These are phyloP conservation scores for Chlamydomonas sphaeroides DNA, from an alignment of 139 green algal genomes.

Conservation along the genomic window DNA sequence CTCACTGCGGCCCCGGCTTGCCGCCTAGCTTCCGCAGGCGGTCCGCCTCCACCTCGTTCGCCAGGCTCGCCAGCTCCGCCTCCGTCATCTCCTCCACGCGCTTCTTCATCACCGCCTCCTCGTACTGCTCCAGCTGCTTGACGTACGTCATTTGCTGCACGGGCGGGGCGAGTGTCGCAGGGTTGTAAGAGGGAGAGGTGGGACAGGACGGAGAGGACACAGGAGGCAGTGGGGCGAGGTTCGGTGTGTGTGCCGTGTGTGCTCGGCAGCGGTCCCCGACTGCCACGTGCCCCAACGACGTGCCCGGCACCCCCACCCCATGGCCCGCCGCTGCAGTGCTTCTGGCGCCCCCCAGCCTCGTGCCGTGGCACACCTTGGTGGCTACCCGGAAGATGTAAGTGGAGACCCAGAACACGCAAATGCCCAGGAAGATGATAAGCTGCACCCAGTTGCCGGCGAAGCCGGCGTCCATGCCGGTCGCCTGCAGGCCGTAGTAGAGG, in stretches of 20 bases:
- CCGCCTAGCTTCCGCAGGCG: background rate
- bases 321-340: too few species aligned
- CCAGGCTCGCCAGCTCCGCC: conserved; percentile 69
- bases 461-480: conserved; percentile 74
- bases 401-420: conserved; percentile 86
- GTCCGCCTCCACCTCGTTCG: conserved; percentile 55
- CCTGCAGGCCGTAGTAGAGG: conserved; percentile 91
- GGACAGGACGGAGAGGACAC: too few species aligned
- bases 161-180: too few species aligned
- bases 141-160: conserved; percentile 98
- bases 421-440: conserved; percentile 86
- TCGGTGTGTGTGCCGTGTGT: too few species aligned
- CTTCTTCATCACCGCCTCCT: conserved; percentile 97
- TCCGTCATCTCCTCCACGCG: conserved; percentile 95
- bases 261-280: too few species aligned
- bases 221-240: too few species aligned
- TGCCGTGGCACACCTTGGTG: conserved; percentile 81
- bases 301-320: too few species aligned
- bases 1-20: background rate
- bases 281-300: too few species aligned
- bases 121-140: conserved; percentile 98
- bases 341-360: too few species aligned
- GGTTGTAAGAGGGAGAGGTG: too few species aligned
- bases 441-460: conserved; percentile 90
- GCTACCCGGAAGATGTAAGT: conserved; percentile 95